Conservation (phyloP, 345 rosid species). For the Lepidium aucheri region DNA sequence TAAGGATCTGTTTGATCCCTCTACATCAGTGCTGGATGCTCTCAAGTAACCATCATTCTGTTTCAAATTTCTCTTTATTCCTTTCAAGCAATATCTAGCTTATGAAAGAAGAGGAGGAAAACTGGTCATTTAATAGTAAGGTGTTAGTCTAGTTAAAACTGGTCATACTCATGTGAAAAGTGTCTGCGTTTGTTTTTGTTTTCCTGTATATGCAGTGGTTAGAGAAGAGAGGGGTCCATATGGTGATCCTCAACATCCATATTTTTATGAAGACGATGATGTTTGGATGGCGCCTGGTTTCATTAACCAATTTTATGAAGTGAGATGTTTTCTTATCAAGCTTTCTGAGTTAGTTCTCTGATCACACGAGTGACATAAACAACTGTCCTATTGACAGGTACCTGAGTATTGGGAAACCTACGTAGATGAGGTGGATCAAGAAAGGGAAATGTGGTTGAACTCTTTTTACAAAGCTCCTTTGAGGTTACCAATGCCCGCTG, state of each 20-base stretch:
- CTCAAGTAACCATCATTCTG: background rate
- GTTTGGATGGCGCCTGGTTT: constrained; percentile 99
- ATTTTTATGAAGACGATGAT: constrained; percentile 87
- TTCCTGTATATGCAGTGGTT: constrained; percentile 49
- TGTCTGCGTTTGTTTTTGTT: background rate
- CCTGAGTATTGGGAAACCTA: constrained; percentile 94
- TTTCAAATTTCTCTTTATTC: background rate
- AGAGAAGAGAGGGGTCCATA: constrained; percentile 93
- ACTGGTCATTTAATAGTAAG: background rate
- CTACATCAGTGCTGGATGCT: background rate
- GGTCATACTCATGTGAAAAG: background rate
- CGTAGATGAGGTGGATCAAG: constrained; percentile 77
- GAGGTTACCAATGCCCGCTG: constrained; percentile 92
- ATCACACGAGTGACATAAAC: constrained; percentile 1
- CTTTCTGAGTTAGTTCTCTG: constrained; percentile 10
- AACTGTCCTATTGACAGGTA: constrained; percentile 39
- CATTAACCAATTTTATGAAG: constrained; percentile 83
- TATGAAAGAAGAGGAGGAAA: background rate
- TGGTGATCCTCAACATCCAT: constrained; percentile 86
- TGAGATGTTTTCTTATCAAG: constrained; percentile 22
- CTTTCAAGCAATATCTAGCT: background rate
- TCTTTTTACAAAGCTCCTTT: constrained; percentile 88
- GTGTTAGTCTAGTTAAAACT: background rate
- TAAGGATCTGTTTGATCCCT: background rate
- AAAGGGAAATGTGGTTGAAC: constrained; percentile 92